Evolutionary conservation across 164 flowering plant genomes (phyloP).

Genomic region (Vitis rupestris): DNA sequence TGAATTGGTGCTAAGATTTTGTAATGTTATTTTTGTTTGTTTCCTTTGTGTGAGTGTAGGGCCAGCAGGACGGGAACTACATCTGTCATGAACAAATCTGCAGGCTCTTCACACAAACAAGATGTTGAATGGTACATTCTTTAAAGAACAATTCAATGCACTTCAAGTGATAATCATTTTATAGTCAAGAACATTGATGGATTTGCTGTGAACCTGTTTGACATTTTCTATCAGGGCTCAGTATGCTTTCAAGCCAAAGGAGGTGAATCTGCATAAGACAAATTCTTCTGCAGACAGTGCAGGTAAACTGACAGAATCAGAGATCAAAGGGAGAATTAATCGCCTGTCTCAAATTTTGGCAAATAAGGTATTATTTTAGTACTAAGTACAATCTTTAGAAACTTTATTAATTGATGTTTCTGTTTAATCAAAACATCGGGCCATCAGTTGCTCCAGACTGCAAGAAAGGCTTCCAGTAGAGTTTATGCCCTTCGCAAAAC

Average conservation of each 20-base stretch:
- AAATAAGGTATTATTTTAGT: slow-evolving; percentile 52
- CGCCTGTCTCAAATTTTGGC: slow-evolving; percentile 50
- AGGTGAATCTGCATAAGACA: slow-evolving; percentile 37
- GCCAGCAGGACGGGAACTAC: slow-evolving; percentile 15
- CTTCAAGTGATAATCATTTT: background rate
- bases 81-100: slow-evolving; percentile 28
- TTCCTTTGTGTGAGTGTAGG: slow-evolving; percentile 29
- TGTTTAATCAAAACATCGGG: too few relatives aligned
- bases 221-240: slow-evolving; percentile 39
- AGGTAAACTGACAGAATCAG: slow-evolving; percentile 41
- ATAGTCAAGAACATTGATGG: background rate
- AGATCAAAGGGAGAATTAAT: slow-evolving; percentile 58
- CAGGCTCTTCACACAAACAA: slow-evolving; percentile 37
- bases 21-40: slow-evolving; percentile 3
- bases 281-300: slow-evolving; percentile 21
- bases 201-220: background rate
- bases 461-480: too few relatives aligned
- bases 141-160: background rate
- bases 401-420: background rate
- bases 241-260: slow-evolving; percentile 84
- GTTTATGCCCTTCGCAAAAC: too few relatives aligned
- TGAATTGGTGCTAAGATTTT: background rate
- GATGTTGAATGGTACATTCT: slow-evolving; percentile 56
- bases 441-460: too few relatives aligned
- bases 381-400: background rate